Conservation (phyloP, 202 grass and related monocot genomes). For the Dendrocalamus latiflorus region DNA sequence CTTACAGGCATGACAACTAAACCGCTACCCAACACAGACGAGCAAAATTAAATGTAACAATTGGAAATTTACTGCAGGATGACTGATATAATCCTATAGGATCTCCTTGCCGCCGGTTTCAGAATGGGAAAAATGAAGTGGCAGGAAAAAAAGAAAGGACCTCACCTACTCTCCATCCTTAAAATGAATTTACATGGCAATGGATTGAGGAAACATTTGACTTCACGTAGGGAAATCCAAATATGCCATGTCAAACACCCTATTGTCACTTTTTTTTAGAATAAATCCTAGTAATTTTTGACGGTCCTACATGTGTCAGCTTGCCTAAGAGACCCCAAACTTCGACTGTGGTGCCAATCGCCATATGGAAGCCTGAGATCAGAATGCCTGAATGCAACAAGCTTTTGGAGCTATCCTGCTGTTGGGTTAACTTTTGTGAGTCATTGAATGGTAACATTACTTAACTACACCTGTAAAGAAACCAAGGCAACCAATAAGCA, state of each 20-base stretch:
- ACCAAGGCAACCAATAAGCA: constrained; percentile 7
- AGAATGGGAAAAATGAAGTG: constrained; percentile 3
- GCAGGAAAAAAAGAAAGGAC: neutral
- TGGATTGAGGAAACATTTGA: neutral
- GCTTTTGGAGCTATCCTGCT: constrained; percentile 20
- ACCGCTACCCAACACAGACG: constrained; percentile 9
- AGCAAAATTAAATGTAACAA: constrained; percentile 18
- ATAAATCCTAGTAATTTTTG: neutral
- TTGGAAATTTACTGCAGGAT: constrained; percentile 8
- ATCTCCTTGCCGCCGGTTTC: constrained; percentile 20
- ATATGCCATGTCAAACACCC: constrained; percentile 1
- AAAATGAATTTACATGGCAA: constrained; percentile 30
- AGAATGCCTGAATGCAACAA: neutral
- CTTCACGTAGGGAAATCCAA: constrained; percentile 15
- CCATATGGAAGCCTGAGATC: neutral
- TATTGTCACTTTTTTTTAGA: constrained; percentile 14
- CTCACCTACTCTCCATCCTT: constrained; percentile 29
- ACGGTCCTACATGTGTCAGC: neutral
- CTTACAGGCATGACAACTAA: constrained; percentile 33
- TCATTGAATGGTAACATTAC: constrained; percentile 16
- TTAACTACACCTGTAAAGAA: constrained; percentile 19
- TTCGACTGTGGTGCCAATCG: neutral
- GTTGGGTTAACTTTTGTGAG: neutral
- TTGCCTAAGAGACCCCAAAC: constrained; percentile 14
- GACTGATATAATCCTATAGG: neutral